These are phyloP conservation scores for Arabidopsis arenosa DNA, from an alignment of 345 rosid genomes.

Conservation along the genomic window DNA sequence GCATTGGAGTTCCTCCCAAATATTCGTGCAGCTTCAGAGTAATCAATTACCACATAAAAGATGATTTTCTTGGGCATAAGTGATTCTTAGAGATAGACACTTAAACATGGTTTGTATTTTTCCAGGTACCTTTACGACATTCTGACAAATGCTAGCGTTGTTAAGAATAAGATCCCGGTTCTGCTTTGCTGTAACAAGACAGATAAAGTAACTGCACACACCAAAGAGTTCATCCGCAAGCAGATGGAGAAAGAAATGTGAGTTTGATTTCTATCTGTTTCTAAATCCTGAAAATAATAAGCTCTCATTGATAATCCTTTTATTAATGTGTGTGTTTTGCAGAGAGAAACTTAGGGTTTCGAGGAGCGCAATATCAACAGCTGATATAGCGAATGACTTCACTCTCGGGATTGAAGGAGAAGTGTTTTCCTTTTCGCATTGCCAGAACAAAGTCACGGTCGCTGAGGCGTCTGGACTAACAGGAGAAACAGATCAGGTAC, in stretches of 20 bases:
- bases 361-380: conserved; percentile 73
- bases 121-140: conserved; percentile 87
- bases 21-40: conserved; percentile 79
- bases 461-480: conserved; percentile 82
- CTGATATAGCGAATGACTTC: conserved; percentile 79
- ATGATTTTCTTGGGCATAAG: conserved; percentile 10
- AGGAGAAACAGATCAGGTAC: conserved; percentile 66
- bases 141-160: conserved; percentile 75
- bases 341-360: conserved; percentile 45
- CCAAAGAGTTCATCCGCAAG: conserved; percentile 86
- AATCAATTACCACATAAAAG: conserved; percentile 5
- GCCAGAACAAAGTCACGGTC: conserved; percentile 69
- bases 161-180: conserved; percentile 77
- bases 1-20: conserved; percentile 89
- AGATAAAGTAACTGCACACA: conserved; percentile 94
- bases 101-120: conserved; percentile 11
- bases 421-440: conserved; percentile 71
- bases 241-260: conserved; percentile 98
- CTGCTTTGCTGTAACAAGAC: conserved; percentile 90
- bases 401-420: conserved; percentile 78
- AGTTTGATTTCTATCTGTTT: conserved; percentile 7
- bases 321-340: conserved; percentile 9
- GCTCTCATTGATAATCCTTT: neutral
- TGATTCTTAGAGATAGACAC: neutral
- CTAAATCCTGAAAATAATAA: neutral